phyloP scores from a whole-genome alignment of 1,284 basidiomycete genomes.

The Schizopora paradoxa region DNA sequence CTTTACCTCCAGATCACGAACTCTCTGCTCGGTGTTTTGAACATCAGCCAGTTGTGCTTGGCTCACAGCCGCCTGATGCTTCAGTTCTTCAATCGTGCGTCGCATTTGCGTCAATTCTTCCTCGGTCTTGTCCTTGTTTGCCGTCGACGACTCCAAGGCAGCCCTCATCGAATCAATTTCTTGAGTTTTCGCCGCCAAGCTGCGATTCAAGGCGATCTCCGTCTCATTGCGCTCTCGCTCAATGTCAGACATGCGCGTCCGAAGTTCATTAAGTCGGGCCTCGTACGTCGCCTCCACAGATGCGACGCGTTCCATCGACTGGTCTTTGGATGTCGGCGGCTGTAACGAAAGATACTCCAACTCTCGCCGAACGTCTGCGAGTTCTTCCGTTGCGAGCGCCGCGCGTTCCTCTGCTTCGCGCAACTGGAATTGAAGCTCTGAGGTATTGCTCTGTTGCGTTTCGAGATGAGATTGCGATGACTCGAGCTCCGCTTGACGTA shows the following conservation, averaged over 20 bases:
- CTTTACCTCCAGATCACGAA: slow-evolving; percentile 55
- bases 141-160: slow-evolving; percentile 50
- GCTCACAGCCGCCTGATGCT: slow-evolving; percentile 43
- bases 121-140: slow-evolving; percentile 54
- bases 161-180: slow-evolving; percentile 73
- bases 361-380: slow-evolving; percentile 59
- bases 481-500: slow-evolving; percentile 84
- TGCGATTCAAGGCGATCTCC: slow-evolving; percentile 82
- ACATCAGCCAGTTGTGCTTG: slow-evolving; percentile 45
- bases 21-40: slow-evolving; percentile 42
- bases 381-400: slow-evolving; percentile 65
- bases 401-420: slow-evolving; percentile 72
- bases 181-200: slow-evolving; percentile 65
- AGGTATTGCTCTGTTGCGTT: slow-evolving; percentile 66
- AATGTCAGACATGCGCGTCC: slow-evolving; percentile 44
- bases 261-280: slow-evolving; percentile 64
- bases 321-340: slow-evolving; percentile 51
- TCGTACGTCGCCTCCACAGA: slow-evolving; percentile 76
- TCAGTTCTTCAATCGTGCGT: slow-evolving; percentile 46
- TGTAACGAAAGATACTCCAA: slow-evolving; percentile 43
- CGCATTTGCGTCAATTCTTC: slow-evolving; percentile 50
- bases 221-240: slow-evolving; percentile 75
- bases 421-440: slow-evolving; percentile 82
- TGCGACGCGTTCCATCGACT: slow-evolving; percentile 72
- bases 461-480: slow-evolving; percentile 71